Percentiles rank a stretch among this genome's conserved stretches.
Evolutionary conservation across 1,284 basidiomycete genomes (phyloP).

Genomic region (Chiua sp.): DNA sequence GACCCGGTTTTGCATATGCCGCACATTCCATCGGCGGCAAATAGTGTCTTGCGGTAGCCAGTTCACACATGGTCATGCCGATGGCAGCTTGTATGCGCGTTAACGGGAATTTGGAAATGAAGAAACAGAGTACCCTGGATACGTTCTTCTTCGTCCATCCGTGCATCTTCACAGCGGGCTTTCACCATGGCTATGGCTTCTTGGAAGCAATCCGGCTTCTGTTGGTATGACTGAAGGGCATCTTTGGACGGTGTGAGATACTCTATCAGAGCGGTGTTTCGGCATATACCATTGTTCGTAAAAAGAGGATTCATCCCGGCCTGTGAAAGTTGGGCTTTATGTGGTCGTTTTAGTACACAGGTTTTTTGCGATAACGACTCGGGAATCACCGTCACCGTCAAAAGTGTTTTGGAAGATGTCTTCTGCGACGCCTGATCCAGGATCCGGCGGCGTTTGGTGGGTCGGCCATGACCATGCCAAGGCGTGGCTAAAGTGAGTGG

Average conservation of each 20-base stretch:
- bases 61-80: conserved; percentile 76
- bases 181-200: conserved; percentile 52
- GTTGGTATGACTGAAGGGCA: conserved; percentile 28
- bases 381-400: conserved; percentile 26
- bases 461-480: conserved; percentile 35
- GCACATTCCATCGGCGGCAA: conserved; percentile 70
- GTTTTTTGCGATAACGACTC: conserved; percentile 10
- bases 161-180: conserved; percentile 57
- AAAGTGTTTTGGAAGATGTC: conserved; percentile 20
- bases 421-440: conserved; percentile 1
- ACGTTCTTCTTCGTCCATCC: conserved; percentile 62
- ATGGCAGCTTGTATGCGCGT: conserved; percentile 61
- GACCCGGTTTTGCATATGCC: conserved; percentile 39
- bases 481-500: conserved; percentile 12
- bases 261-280: conserved; percentile 8
- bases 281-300: conserved; percentile 24
- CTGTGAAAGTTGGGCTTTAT: conserved; percentile 25
- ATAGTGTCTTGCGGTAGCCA: conserved; percentile 70
- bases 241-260: conserved; percentile 26
- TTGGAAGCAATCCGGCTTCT: conserved; percentile 69
- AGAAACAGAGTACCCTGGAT: conserved; percentile 47
- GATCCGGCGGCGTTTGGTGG: conserved; percentile 28
- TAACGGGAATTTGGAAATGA: conserved; percentile 6
- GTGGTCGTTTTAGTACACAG: conserved; percentile 14
- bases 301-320: conserved; percentile 21